Evolutionary conservation across 441 rosid species (phyloP).

Genomic region (Gossypium trilobum): DNA sequence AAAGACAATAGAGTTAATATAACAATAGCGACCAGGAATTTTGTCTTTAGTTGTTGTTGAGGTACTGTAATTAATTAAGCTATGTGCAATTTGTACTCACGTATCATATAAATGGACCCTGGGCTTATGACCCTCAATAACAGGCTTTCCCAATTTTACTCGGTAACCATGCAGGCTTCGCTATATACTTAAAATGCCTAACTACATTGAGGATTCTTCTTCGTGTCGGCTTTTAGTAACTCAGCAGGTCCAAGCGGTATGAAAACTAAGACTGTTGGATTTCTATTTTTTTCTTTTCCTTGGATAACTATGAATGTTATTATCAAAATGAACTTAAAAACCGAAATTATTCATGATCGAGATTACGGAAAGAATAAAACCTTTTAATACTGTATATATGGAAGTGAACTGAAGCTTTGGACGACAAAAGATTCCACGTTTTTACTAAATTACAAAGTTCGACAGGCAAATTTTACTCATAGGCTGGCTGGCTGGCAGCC

Average conservation of each 20-base stretch:
- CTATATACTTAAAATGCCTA: background rate
- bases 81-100: background rate
- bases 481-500: background rate
- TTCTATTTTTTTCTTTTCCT: background rate
- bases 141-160: background rate
- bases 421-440: background rate
- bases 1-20: constrained; percentile 16
- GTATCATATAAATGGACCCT: background rate
- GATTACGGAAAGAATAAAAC: background rate
- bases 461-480: background rate
- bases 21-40: constrained; percentile 20
- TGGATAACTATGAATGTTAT: background rate
- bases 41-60: constrained; percentile 12
- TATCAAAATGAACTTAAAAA: background rate
- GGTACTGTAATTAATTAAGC: constrained; percentile 6
- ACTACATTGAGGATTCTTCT: background rate
- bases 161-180: background rate
- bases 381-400: background rate
- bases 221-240: too few species aligned
- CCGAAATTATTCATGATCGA: background rate
- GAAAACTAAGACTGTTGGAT: background rate
- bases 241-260: background rate
- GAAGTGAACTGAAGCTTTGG: background rate
- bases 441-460: background rate
- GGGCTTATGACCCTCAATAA: background rate